phyloP scores from a whole-genome alignment of 1,139 yeast species.

The Arxiozyma slooffiae region DNA sequence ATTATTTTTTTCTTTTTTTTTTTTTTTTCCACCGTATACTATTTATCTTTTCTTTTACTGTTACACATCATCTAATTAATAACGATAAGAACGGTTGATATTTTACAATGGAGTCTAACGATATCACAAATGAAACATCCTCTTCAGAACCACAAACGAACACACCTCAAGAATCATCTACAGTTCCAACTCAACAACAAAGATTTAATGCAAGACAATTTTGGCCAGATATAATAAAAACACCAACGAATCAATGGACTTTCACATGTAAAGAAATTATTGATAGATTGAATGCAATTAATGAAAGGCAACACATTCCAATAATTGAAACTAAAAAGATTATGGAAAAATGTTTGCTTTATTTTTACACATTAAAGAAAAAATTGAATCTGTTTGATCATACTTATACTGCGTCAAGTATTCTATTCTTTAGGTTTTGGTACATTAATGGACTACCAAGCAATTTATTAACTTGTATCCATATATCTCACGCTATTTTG shows the following conservation, averaged over 20 bases:
- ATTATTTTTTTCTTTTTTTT: too few relatives aligned
- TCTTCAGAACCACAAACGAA: background rate
- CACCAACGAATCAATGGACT: conserved; percentile 28
- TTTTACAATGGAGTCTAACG: background rate
- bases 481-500: conserved; percentile 28
- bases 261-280: conserved; percentile 25
- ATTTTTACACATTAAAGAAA: conserved; percentile 29
- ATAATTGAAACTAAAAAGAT: conserved; percentile 20
- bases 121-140: background rate
- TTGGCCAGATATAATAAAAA: conserved; percentile 30
- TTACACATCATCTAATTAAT: background rate
- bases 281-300: conserved; percentile 19
- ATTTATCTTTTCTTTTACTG: background rate
- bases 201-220: conserved; percentile 22
- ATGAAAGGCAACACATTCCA: conserved; percentile 13
- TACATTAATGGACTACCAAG: conserved; percentile 23
- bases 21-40: too few relatives aligned
- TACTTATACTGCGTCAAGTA: conserved; percentile 30
- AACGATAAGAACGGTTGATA: background rate
- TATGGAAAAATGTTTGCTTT: conserved; percentile 29
- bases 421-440: conserved; percentile 30
- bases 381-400: conserved; percentile 29
- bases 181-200: background rate
- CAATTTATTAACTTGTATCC: conserved; percentile 23
- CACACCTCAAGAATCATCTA: background rate